These are phyloP conservation scores for Boletus sp. DNA, from an alignment of 768 basidiomycete species.

Conservation along the genomic window DNA sequence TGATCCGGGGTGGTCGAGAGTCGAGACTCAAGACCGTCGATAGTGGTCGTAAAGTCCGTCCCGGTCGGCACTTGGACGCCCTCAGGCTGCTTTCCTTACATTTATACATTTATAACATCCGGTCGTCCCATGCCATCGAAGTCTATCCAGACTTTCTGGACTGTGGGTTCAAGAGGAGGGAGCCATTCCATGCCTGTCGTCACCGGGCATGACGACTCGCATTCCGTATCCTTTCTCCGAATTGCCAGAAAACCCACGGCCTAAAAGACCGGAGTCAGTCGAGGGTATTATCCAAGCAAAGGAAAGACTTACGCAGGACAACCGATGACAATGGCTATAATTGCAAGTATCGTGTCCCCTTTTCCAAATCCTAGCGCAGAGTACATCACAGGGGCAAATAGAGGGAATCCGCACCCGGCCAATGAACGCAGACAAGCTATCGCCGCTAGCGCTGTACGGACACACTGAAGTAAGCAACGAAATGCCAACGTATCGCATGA, in stretches of 20 bases:
- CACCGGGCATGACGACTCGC: slow-evolving; percentile 41
- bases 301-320: slow-evolving; percentile 43
- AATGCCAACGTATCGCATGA: neutral
- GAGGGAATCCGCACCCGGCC: slow-evolving; percentile 72
- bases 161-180: too few relatives aligned
- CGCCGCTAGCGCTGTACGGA: slow-evolving; percentile 56
- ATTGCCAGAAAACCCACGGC: slow-evolving; percentile 45
- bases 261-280: slow-evolving; percentile 38
- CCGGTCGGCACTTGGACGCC: too few relatives aligned
- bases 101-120: too few relatives aligned
- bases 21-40: too few relatives aligned
- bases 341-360: slow-evolving; percentile 64
- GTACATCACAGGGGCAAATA: slow-evolving; percentile 76
- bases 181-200: too few relatives aligned
- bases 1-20: too few relatives aligned
- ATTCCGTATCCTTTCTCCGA: slow-evolving; percentile 48
- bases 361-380: slow-evolving; percentile 64
- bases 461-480: neutral
- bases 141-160: too few relatives aligned
- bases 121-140: too few relatives aligned
- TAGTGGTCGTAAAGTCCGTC: too few relatives aligned
- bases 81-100: too few relatives aligned
- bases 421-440: slow-evolving; percentile 61
- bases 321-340: slow-evolving; percentile 54
- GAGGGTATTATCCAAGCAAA: neutral